Base-by-base conservation (phyloP, 345 rosid species). In the Aegle marmelos region DNA sequence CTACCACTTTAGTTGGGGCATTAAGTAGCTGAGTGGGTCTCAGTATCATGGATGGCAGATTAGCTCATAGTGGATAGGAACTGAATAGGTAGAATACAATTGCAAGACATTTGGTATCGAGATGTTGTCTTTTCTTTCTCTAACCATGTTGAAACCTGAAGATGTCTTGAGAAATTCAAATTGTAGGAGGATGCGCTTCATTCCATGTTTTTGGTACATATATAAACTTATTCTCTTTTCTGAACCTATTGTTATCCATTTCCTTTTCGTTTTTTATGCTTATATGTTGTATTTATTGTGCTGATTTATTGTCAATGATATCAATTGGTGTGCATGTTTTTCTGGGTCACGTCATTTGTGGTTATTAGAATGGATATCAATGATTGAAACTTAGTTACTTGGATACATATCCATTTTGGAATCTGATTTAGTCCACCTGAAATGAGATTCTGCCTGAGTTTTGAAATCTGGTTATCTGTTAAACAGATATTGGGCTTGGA, bases 401-500 rank as follows among this genome's bases (percentile, higher is more conserved):
- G 22, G 6, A 7, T 45, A 19, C 41, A 6, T 3, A 56, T 62
- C n/a, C 16, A n/a, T 14, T 27, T 45, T 74, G 31, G 45, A 73
- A 72, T 24, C 30, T 28, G 2, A 8, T 22, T 28, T 25, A 45
- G 48, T 45, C 78, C 50, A 21, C 70, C 21, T 64, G 60, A 64
- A 24, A 31, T 76, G 39, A 25, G 39, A 25, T 28, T 59, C 75
- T 74, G 63, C 37, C 57, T 66, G 30, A 73, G 31, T 28, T 57
- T 74, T 78, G 74, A 70, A 70, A 68, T 36, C 76, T 39, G 37
- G 41, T 57, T 24, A 72, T 53, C 58, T 68, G 57, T 59, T 75
- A 81, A 27, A 50, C 85, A 94, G 97, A 90, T 92, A 74, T 83
- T 94, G 24, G 96, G 83, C 72, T 80, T 92, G 85, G 97, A 94